These are phyloP conservation scores for Lupinus albus DNA, from an alignment of 306 rosid species.

Conservation along the genomic window DNA sequence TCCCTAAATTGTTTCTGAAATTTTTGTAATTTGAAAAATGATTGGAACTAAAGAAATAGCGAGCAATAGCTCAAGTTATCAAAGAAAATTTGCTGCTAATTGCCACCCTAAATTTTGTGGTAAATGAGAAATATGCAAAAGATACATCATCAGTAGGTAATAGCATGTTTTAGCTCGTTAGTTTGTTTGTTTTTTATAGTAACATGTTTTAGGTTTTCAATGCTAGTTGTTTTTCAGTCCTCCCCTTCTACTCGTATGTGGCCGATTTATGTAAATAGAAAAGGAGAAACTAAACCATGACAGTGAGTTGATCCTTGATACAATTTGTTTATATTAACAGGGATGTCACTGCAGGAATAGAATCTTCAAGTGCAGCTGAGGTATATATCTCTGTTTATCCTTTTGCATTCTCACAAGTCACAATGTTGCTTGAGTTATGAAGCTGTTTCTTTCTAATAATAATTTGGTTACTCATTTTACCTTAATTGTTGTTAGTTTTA, in stretches of 20 bases:
- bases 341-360: conserved; percentile 29
- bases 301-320: conserved; percentile 1
- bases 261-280: neutral
- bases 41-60: no score
- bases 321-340: conserved; percentile 25
- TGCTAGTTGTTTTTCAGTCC: neutral
- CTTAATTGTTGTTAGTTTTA: neutral
- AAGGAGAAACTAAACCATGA: neutral
- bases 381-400: conserved; percentile 22
- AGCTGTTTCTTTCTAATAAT: neutral
- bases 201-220: conserved; percentile 2
- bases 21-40: no score
- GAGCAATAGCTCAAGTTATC: neutral
- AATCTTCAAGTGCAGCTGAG: conserved; percentile 37
- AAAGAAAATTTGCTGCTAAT: neutral
- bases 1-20: neutral
- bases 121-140: neutral
- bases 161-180: neutral
- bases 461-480: neutral
- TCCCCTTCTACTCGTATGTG: neutral
- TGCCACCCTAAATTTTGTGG: conserved; percentile 1
- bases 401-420: neutral
- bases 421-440: conserved; percentile 5
- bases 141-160: no score
- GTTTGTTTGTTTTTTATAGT: neutral